phyloP scores from a whole-genome alignment of 2,329 filamentous ascomycete genomes.

The Nectriaceae sp. region DNA sequence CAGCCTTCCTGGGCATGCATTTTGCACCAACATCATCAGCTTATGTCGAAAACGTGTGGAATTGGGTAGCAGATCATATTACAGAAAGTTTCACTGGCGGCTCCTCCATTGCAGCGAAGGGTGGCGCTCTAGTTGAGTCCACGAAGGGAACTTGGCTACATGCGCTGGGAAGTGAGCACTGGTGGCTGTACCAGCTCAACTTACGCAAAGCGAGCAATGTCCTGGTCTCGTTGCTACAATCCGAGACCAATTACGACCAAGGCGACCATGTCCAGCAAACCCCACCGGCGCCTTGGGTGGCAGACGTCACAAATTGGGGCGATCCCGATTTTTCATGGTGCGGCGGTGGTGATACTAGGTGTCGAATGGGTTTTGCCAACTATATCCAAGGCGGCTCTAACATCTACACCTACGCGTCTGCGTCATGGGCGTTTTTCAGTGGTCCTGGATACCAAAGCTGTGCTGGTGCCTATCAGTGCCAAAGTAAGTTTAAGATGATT shows the following conservation, averaged over 20 bases:
- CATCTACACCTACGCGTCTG: slow-evolving; percentile 44
- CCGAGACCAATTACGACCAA: slow-evolving; percentile 49
- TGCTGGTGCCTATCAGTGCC: slow-evolving; percentile 34
- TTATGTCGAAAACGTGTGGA: slow-evolving; percentile 57
- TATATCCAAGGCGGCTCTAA: slow-evolving; percentile 43
- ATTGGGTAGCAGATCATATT: slow-evolving; percentile 67
- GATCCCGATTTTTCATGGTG: slow-evolving; percentile 47
- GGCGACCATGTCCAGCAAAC: slow-evolving; percentile 36
- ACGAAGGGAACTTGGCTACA: slow-evolving; percentile 52
- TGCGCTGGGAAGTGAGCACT: slow-evolving; percentile 53
- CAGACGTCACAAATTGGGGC: slow-evolving; percentile 38
- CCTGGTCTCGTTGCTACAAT: slow-evolving; percentile 52
- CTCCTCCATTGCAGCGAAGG: slow-evolving; percentile 48
- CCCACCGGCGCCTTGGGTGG: slow-evolving; percentile 40
- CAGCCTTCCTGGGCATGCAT: slow-evolving; percentile 56
- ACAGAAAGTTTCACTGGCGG: slow-evolving; percentile 49
- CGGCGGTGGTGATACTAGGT: slow-evolving; percentile 35
- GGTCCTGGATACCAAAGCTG: slow-evolving; percentile 40
- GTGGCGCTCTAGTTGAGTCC: slow-evolving; percentile 49
- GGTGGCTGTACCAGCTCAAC: slow-evolving; percentile 60
- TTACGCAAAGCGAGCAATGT: slow-evolving; percentile 51
- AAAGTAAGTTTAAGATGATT: slow-evolving; percentile 26
- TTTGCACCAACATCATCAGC: slow-evolving; percentile 48
- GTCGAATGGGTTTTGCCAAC: slow-evolving; percentile 46
- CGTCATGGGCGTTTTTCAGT: slow-evolving; percentile 45